Conservation (phyloP, 2,329 filamentous ascomycete genomes). For the Calonectria crousiana region DNA sequence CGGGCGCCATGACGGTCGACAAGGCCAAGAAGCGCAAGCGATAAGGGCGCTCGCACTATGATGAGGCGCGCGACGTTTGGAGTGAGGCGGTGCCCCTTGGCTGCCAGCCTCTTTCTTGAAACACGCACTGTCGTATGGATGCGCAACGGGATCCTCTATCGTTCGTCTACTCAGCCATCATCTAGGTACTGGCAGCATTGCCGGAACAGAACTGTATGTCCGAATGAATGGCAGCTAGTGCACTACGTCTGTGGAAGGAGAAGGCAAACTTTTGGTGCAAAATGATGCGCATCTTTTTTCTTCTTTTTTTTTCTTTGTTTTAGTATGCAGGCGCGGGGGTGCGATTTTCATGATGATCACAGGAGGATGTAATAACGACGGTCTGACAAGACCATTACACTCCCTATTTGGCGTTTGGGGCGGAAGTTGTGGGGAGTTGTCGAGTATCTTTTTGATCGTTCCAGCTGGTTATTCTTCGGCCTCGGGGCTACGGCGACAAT, state of each 20-base stretch:
- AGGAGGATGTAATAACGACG: slow-evolving; percentile 56
- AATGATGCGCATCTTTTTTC: slow-evolving; percentile 23
- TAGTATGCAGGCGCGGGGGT: slow-evolving; percentile 37
- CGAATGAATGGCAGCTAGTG: slow-evolving; percentile 25
- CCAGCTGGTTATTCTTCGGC: slow-evolving; percentile 28
- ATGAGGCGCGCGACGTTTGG: neutral
- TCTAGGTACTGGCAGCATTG: slow-evolving; percentile 22
- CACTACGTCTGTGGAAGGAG: slow-evolving; percentile 22
- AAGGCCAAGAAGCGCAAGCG: slow-evolving; percentile 74
- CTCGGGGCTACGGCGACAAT: slow-evolving; percentile 12
- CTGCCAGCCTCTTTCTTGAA: slow-evolving; percentile 27
- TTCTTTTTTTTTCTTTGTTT: slow-evolving; percentile 32
- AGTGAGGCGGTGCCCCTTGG: neutral
- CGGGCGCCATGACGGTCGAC: slow-evolving; percentile 54
- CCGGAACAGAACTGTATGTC: slow-evolving; percentile 11
- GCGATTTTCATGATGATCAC: slow-evolving; percentile 44
- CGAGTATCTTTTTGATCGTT: slow-evolving; percentile 37
- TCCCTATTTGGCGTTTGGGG: slow-evolving; percentile 52
- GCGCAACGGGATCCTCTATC: slow-evolving; percentile 20
- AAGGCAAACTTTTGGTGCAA: slow-evolving; percentile 15
- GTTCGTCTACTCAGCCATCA: slow-evolving; percentile 25
- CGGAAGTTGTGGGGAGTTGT: slow-evolving; percentile 45
- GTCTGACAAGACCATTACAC: slow-evolving; percentile 51
- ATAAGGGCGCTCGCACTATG: slow-evolving; percentile 48
- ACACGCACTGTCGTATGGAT: slow-evolving; percentile 25